Base-by-base conservation (phyloP, 2,329 filamentous ascomycete species). In the Harringtonia lauricola region DNA sequence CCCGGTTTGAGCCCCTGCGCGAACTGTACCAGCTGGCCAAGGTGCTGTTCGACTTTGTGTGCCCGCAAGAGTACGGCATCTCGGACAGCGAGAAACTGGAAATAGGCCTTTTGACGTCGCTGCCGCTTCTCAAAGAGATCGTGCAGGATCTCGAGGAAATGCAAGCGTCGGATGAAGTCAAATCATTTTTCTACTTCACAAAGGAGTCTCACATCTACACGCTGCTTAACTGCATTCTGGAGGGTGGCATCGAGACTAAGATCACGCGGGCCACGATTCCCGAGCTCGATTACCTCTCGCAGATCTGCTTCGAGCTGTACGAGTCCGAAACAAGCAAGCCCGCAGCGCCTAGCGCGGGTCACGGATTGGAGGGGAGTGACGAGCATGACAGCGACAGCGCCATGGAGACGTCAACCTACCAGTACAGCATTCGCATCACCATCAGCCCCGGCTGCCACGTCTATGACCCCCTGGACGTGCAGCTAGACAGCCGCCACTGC, bases 201-300 rank as follows among this genome's bases (percentile, higher is more conserved):
- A 98, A 98, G 63, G 92, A 98, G 64, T 95, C 87, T 1, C 92
- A 98, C 61, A 95, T 98, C 50, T 98, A 98, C 66, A 98, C 92
- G 6, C 74, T 98, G 6, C 76, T 98, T 46, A 98, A 98, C 62
- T 96, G 90, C 61, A 96, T 98, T 53, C 76, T 98, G 22, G 92
- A 98, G 61, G 92, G 94, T 48, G 94, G 92, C 26, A 86, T 98
- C 51, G 85, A 94, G 58, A 95, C 90, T 21, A 98, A 98, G 67
- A 96, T 98, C 57, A 84, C 87, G 54, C 83, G 94, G 31, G 89
- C 87, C 56, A 88, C 86, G 34, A 98, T 98, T 51, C 92, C 92
- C 0, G 92, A 98, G 64, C 79, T 98, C 29, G 92, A 98, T 61
- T 98, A 98, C 59, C 78, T 98, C 24, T 94, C 86, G 8, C 92